These are phyloP conservation scores for Aureobasidium leucospermi DNA, from an alignment of 2,329 filamentous ascomycete species.

Conservation along the genomic window DNA sequence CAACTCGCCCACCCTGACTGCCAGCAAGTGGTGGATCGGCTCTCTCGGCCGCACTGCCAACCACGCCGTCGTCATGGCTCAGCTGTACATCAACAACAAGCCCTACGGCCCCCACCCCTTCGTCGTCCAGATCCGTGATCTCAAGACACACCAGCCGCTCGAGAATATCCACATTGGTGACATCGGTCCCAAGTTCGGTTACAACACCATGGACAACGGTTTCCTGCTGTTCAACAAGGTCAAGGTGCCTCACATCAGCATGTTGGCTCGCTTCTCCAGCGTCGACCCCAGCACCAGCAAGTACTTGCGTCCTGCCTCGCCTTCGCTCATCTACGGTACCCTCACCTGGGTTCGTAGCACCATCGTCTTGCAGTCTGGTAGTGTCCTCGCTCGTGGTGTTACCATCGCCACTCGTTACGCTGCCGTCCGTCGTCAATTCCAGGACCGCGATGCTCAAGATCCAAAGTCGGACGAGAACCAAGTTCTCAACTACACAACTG, in stretches of 20 bases:
- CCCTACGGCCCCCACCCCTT: conserved; percentile 69
- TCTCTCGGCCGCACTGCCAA: conserved; percentile 69
- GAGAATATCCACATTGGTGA: conserved; percentile 68
- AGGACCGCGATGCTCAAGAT: conserved; percentile 60
- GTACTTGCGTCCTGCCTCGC: conserved; percentile 59
- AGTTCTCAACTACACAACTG: conserved; percentile 75
- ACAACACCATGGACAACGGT: conserved; percentile 77
- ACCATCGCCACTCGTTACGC: conserved; percentile 72
- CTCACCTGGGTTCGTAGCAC: conserved; percentile 67
- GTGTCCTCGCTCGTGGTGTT: conserved; percentile 64
- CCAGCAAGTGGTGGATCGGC: conserved; percentile 82
- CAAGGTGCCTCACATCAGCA: conserved; percentile 66
- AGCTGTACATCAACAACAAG: conserved; percentile 62
- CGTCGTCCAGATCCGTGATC: conserved; percentile 64
- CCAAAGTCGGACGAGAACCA: conserved; percentile 60
- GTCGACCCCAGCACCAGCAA: conserved; percentile 62
- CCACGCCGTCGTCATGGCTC: conserved; percentile 71
- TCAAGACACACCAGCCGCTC: conserved; percentile 62
- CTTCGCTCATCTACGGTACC: conserved; percentile 65
- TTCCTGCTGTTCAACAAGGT: conserved; percentile 71
- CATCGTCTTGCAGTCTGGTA: conserved; percentile 67
- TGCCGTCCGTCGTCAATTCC: conserved; percentile 68
- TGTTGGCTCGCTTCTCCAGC: conserved; percentile 64
- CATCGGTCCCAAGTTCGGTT: conserved; percentile 73
- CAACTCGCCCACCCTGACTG: conserved; percentile 65